phyloP scores from a whole-genome alignment of 2,329 filamentous ascomycete genomes.

The Monilinia fructigena region DNA sequence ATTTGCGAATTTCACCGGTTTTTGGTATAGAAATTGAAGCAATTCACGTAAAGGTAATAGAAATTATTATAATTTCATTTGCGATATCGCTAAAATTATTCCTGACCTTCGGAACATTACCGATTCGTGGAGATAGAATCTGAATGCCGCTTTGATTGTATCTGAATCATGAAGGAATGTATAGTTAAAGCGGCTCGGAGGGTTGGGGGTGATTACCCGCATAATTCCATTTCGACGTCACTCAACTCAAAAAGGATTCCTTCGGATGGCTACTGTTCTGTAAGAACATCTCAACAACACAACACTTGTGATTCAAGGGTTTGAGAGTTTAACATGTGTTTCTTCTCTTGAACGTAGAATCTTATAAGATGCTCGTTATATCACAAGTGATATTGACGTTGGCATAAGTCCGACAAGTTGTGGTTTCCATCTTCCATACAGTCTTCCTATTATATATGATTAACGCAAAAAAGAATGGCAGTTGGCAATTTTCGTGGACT shows the following conservation, averaged over 20 bases:
- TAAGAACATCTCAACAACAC: background rate
- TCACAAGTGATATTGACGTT: background rate
- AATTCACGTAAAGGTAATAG: background rate
- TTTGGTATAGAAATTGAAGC: background rate
- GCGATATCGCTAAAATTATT: constrained; percentile 22
- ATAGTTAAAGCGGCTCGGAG: constrained; percentile 11
- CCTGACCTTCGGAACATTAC: constrained; percentile 9
- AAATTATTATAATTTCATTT: constrained; percentile 20
- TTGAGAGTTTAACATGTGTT: background rate
- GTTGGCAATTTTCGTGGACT: too few relatives aligned
- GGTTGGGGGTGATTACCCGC: background rate
- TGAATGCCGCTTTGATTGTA: constrained; percentile 7
- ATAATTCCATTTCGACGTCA: background rate
- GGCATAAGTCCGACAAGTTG: background rate
- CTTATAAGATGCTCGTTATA: background rate
- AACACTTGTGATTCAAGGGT: background rate
- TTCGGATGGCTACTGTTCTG: background rate
- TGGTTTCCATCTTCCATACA: background rate
- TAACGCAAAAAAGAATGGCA: background rate
- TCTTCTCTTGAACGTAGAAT: background rate
- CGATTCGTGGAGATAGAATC: background rate
- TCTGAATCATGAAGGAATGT: background rate
- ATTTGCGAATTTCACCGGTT: constrained; percentile 15
- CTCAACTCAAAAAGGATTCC: background rate
- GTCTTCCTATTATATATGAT: background rate